These are phyloP conservation scores for Lactifluus pinguis DNA, from an alignment of 768 basidiomycete genomes.

Conservation along the genomic window DNA sequence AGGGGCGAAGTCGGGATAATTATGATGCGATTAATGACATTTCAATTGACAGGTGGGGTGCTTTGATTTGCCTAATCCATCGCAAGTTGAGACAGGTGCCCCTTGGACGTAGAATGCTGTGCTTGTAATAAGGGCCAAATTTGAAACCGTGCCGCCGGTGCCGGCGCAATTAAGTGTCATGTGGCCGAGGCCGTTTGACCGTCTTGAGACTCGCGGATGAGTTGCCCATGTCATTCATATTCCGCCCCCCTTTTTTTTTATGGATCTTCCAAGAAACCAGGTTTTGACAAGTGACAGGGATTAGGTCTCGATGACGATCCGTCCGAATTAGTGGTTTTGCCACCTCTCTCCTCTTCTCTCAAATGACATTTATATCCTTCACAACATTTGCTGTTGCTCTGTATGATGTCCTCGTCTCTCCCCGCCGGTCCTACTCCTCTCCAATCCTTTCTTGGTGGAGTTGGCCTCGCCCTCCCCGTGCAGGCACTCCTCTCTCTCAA, in stretches of 20 bases:
- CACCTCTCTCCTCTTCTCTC: background rate
- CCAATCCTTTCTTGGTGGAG: conserved; percentile 47
- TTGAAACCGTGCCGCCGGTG: no score
- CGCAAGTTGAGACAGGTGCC: background rate
- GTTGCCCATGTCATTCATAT: no score
- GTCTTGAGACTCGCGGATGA: no score
- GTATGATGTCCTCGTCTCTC: background rate
- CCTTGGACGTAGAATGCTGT: no score
- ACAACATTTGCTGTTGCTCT: no score
- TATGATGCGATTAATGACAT: background rate
- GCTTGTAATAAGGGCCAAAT: no score
- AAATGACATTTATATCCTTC: background rate
- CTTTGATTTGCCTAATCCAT: background rate
- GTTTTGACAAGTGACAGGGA: no score
- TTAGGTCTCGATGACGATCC: background rate
- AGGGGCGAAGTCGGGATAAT: background rate
- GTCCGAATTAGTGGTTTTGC: no score
- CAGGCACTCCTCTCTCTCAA: conserved; percentile 46
- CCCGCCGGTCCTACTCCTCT: conserved; percentile 28
- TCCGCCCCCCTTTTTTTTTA: no score
- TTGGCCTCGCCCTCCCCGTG: conserved; percentile 42
- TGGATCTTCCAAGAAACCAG: background rate
- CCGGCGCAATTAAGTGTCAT: no score
- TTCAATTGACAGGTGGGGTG: no score
- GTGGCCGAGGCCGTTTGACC: no score